These are phyloP conservation scores for Murraya paniculata DNA, from an alignment of 345 rosid genomes.

Conservation along the genomic window DNA sequence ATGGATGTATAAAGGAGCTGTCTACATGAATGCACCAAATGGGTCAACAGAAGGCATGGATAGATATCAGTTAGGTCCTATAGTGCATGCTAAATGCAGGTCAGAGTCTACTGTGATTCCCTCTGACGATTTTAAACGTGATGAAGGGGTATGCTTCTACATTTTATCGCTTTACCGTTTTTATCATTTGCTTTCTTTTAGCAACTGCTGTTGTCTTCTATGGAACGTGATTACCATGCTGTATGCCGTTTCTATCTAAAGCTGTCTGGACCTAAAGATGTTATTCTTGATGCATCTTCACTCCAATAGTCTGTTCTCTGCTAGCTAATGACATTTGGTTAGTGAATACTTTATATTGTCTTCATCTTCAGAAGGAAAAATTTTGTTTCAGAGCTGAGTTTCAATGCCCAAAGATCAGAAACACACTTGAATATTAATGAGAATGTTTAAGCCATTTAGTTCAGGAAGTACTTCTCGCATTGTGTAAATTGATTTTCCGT, in stretches of 20 bases:
- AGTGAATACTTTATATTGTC: neutral
- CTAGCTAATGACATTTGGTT: neutral
- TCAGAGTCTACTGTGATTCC: slow-evolving; percentile 70
- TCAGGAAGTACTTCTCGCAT: neutral
- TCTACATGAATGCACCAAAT: slow-evolving; percentile 81
- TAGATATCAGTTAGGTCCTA: slow-evolving; percentile 85
- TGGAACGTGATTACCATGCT: neutral
- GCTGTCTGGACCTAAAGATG: neutral
- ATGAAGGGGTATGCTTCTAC: slow-evolving; percentile 55
- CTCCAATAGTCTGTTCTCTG: neutral
- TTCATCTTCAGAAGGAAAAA: neutral
- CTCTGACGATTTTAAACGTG: slow-evolving; percentile 40
- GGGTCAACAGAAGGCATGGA: slow-evolving; percentile 60
- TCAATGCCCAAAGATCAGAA: neutral
- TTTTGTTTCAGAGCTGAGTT: neutral
- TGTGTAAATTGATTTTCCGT: neutral
- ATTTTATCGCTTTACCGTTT: neutral
- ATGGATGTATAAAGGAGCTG: slow-evolving; percentile 99
- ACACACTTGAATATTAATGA: neutral
- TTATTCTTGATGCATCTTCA: neutral
- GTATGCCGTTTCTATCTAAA: neutral
- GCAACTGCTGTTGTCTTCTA: neutral
- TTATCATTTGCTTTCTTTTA: neutral
- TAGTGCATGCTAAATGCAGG: slow-evolving; percentile 98
- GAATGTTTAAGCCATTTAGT: neutral